Base-by-base conservation (phyloP, 441 rosid species). In the Iberis amara region DNA sequence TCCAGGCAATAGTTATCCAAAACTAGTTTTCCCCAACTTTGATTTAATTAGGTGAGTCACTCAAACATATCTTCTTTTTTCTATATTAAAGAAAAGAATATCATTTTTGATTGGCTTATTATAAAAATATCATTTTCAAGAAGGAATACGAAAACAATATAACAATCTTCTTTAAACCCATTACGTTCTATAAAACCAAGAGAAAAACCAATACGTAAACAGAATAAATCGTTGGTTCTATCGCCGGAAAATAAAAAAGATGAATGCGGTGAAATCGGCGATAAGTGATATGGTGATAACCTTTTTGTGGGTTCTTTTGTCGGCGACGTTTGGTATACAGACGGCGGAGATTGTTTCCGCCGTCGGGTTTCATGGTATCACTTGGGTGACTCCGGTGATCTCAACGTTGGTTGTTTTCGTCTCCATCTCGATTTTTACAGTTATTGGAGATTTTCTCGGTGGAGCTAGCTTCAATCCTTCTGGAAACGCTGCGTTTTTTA, bases 381-480 rank as follows among this genome's bases (percentile, higher is more conserved):
- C 68, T 43, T 77, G 82, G 84, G 83, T 77, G 4, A 59, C 84
- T 38, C 11, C 74, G 43, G 60, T 75, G 50, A 80, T 89, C 39
- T 59, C 78, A 42, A 79, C 81, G 7, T 14, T 64, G 13, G 50
- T 89, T 6, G 50, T 92, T 48, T 88, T 82, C 33, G 59, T 71
- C 40, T 83, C 82, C 52, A 74, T 86, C 43, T 77, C 78, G 40
- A 18, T 78, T 35, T 88, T 88, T 47, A 68, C 47, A 12, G 40
- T 79, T 21, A 76, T 92, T 13, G 95, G 62, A 14, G 69, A 8
- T 0, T 39, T 64, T 24, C 73, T 92, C 3, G 96, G 95, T 37
- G 96, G 96, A 1, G 96, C 96, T 54, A 82, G 88, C 67, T 92
- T 86, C 54, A 89, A 86, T 59, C 96, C 96, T 39, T 74, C 85